Conservation (phyloP, 108 stramenopile genomes). For the Cyclotella choctawhatcheeana region DNA sequence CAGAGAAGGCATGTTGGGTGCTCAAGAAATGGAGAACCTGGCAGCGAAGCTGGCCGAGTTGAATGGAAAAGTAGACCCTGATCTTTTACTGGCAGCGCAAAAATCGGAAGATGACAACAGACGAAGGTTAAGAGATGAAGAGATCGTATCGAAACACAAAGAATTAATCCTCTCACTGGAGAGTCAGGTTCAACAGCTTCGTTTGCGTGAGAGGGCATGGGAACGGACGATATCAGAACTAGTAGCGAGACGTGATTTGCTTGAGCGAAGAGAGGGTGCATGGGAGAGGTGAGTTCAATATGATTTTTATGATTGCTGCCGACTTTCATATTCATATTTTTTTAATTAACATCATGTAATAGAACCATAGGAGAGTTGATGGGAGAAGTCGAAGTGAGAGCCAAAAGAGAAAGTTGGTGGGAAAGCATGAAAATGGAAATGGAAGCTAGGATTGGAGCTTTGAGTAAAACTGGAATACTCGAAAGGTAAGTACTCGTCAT, state of each 20-base stretch:
- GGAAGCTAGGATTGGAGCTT: constrained; percentile 38
- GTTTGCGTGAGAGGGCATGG: constrained; percentile 40
- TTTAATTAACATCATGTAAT: neutral
- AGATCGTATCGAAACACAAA: constrained; percentile 16
- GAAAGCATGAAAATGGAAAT: constrained; percentile 31
- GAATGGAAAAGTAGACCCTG: neutral
- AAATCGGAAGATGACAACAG: constrained; percentile 7
- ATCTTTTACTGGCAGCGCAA: constrained; percentile 19
- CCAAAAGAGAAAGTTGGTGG: constrained; percentile 42
- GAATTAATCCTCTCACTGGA: constrained; percentile 25
- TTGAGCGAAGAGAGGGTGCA: constrained; percentile 40
- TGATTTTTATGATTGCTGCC: neutral
- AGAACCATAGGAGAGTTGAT: constrained; percentile 44
- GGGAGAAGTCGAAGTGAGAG: constrained; percentile 39
- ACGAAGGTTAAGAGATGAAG: constrained; percentile 7
- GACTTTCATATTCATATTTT: no score
- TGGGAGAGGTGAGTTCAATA: constrained; percentile 31
- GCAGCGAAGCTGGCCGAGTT: neutral
- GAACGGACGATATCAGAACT: constrained; percentile 44
- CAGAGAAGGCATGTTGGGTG: constrained; percentile 28
- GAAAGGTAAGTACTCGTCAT: constrained; percentile 23
- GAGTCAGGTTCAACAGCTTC: constrained; percentile 28
- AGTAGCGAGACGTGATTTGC: constrained; percentile 29
- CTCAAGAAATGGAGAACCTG: constrained; percentile 10
- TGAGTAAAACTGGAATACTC: constrained; percentile 37